phyloP scores from a whole-genome alignment of 2,329 filamentous ascomycete genomes.

The Monosporascus sp. region DNA sequence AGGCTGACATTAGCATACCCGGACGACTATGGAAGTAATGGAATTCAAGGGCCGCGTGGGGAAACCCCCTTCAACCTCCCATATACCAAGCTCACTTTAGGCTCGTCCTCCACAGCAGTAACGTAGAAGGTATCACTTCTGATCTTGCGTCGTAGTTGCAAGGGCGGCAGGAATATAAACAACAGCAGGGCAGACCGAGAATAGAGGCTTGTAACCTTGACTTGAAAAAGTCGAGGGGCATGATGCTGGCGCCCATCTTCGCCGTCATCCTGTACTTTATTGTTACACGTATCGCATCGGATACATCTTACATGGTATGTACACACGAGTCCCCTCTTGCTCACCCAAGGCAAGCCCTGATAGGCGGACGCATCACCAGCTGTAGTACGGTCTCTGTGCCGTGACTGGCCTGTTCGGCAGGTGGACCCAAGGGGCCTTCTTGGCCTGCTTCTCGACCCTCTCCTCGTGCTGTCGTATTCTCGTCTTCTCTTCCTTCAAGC shows the following conservation, averaged over 20 bases:
- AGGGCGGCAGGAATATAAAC: no score
- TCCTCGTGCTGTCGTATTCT: constrained; percentile 76
- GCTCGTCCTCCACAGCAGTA: no score
- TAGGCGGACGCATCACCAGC: constrained; percentile 61
- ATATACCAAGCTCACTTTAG: no score
- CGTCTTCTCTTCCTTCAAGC: constrained; percentile 92
- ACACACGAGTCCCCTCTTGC: neutral
- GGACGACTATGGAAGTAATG: no score
- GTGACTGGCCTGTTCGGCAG: constrained; percentile 81
- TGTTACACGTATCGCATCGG: neutral
- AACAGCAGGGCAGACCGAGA: neutral
- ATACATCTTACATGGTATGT: neutral
- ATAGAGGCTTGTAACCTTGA: neutral
- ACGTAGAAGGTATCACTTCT: no score
- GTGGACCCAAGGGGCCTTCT: constrained; percentile 78
- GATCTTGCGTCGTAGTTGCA: no score
- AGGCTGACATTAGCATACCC: no score
- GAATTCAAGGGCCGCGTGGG: no score
- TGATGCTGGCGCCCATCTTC: neutral
- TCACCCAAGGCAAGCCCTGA: neutral
- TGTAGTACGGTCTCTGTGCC: constrained; percentile 82
- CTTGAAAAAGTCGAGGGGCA: neutral
- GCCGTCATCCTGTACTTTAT: neutral
- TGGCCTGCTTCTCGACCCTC: constrained; percentile 66
- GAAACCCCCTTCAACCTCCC: no score